These are phyloP conservation scores for Sarocladium oryzae DNA, from an alignment of 2,329 filamentous ascomycete genomes.

Conservation along the genomic window DNA sequence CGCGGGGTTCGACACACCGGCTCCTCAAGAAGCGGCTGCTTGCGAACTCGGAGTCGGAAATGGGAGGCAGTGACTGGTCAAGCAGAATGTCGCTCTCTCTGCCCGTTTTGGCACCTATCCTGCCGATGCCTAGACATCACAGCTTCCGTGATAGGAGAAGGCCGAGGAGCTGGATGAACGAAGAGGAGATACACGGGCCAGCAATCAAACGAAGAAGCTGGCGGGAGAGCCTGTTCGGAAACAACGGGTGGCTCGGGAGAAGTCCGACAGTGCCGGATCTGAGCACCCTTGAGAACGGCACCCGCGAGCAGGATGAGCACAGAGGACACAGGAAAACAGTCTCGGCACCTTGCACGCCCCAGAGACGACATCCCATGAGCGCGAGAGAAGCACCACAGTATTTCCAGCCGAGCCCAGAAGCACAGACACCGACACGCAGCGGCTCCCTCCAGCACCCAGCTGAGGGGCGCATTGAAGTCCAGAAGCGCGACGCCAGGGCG, in stretches of 20 bases:
- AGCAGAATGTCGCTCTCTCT: constrained; percentile 11
- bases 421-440: background rate
- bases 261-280: constrained; percentile 31
- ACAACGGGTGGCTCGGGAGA: constrained; percentile 26
- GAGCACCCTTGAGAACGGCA: constrained; percentile 19
- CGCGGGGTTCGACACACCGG: constrained; percentile 19
- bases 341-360: constrained; percentile 5
- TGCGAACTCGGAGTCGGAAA: constrained; percentile 15
- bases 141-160: constrained; percentile 13
- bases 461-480: constrained; percentile 2
- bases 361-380: background rate
- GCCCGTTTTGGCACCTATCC: constrained; percentile 10
- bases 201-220: constrained; percentile 27
- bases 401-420: background rate
- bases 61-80: constrained; percentile 18
- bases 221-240: constrained; percentile 10
- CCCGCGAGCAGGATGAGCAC: background rate
- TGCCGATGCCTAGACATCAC: background rate
- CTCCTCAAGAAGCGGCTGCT: constrained; percentile 25
- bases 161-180: constrained; percentile 40
- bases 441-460: background rate
- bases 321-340: background rate
- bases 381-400: background rate
- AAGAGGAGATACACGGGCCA: constrained; percentile 44
- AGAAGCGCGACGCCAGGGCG: constrained; percentile 1